phyloP scores from a whole-genome alignment of 192 early-diverging fungal species.

The Chytriomyces sp. region DNA sequence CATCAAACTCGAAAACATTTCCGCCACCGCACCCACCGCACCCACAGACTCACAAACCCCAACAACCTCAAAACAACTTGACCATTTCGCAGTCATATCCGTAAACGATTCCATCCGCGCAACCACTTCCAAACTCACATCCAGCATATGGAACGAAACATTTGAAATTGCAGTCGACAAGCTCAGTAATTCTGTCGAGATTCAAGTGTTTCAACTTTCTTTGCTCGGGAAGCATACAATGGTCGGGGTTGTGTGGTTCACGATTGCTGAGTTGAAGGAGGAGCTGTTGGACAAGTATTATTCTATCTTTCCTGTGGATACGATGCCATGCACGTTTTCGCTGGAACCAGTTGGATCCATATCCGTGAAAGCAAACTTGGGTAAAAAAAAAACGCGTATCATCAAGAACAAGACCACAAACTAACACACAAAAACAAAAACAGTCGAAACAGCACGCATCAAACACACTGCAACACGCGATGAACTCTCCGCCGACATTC shows the following conservation, averaged over 20 bases:
- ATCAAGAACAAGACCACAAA: no score
- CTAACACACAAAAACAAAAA: no score
- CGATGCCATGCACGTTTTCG: neutral
- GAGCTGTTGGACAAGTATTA: slow-evolving; percentile 31
- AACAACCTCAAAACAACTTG: neutral
- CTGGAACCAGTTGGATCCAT: slow-evolving; percentile 16
- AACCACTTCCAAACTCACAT: slow-evolving; percentile 6
- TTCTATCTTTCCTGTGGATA: slow-evolving; percentile 16
- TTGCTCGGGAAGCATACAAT: slow-evolving; percentile 17
- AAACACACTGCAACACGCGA: neutral
- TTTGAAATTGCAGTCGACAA: slow-evolving; percentile 27
- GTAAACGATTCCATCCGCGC: slow-evolving; percentile 23
- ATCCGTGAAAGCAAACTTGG: slow-evolving; percentile 11
- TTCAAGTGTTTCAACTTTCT: slow-evolving; percentile 19
- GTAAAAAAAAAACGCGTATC: neutral
- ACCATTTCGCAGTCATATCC: slow-evolving; percentile 22
- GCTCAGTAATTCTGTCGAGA: slow-evolving; percentile 20
- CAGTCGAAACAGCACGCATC: slow-evolving; percentile 16
- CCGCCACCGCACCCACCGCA: neutral
- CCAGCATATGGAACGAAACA: slow-evolving; percentile 13
- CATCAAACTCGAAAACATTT: slow-evolving; percentile 23
- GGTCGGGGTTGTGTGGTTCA: slow-evolving; percentile 20
- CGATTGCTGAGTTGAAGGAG: slow-evolving; percentile 23
- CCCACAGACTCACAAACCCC: neutral
- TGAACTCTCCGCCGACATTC: slow-evolving; percentile 3